Conservation (phyloP, 2,329 filamentous ascomycete genomes). For the Trichocomaceae sp. region DNA sequence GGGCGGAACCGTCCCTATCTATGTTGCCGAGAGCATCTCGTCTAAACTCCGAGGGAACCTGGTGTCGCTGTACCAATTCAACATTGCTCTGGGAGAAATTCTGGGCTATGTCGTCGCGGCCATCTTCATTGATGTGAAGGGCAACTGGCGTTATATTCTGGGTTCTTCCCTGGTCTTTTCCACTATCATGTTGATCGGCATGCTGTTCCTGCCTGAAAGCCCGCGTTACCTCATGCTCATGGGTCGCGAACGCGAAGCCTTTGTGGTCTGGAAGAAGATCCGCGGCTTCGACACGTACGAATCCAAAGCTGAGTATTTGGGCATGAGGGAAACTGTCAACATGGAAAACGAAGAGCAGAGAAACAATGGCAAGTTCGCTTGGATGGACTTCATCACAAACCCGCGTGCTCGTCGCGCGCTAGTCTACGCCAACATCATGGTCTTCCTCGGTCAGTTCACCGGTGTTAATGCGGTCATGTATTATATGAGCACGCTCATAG, state of each 20-base stretch:
- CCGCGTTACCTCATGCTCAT: slow-evolving; percentile 23
- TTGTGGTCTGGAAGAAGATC: slow-evolving; percentile 58
- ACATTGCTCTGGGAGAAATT: slow-evolving; percentile 68
- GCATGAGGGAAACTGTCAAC: slow-evolving; percentile 60
- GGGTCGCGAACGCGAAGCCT: slow-evolving; percentile 23
- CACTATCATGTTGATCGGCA: slow-evolving; percentile 55
- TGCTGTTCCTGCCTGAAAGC: slow-evolving; percentile 41
- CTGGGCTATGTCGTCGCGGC: slow-evolving; percentile 66
- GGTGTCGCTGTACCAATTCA: slow-evolving; percentile 68
- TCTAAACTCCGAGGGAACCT: slow-evolving; percentile 62
- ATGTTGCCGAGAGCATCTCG: slow-evolving; percentile 64
- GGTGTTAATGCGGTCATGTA: slow-evolving; percentile 67
- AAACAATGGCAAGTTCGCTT: slow-evolving; percentile 54
- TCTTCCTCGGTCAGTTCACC: slow-evolving; percentile 63
- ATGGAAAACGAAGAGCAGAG: slow-evolving; percentile 49
- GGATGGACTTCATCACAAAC: slow-evolving; percentile 68
- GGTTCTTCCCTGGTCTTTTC: slow-evolving; percentile 66
- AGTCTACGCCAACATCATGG: slow-evolving; percentile 64
- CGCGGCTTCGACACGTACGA: slow-evolving; percentile 54
- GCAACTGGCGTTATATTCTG: slow-evolving; percentile 68
- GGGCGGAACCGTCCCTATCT: slow-evolving; percentile 67
- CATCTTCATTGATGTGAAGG: slow-evolving; percentile 63
- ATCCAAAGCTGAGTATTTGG: slow-evolving; percentile 62
- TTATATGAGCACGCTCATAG: slow-evolving; percentile 64
- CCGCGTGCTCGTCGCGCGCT: slow-evolving; percentile 60